Base-by-base conservation (phyloP, 805 yeast species). In the Pichia sporocuriosa region DNA sequence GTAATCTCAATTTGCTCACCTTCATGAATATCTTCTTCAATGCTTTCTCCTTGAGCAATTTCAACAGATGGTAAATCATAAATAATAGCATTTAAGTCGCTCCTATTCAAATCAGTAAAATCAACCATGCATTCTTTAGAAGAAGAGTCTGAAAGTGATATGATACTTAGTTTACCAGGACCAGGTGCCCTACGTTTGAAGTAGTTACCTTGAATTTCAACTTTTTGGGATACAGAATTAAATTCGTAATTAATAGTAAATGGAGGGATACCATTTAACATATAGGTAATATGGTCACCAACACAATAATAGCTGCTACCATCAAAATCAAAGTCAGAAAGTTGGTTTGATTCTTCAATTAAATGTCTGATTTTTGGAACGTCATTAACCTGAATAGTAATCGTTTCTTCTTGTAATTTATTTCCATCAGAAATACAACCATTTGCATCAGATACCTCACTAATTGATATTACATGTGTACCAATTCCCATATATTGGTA, bases 1-100 rank as follows among this genome's bases (percentile, higher is more conserved):
- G 73, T 73, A 36, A 93, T 78, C 57, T 88, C 96, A 1, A 94
- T 89, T 55, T 84, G 85, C 50, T 93, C 98, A 35, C 97, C 98
- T 57, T 87, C 95, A 54, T 88, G 95, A 32, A 93, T 84, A 59
- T 86, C 90, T 55, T 81, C 89, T 42, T 81, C 75, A 8, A 80
- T 65, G 15, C 75, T 66, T 43, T 77, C 81, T n/a, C 96, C 95
- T 53, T 81, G 84, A 20, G 81, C 75, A 13, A 90, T 79, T 45
- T 82, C 88, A 13, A 90, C 96, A 0, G 95, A 81, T 2, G 81
- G 81, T 13, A 76, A 56, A 29, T 73, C 75, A 47, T 72, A 67
- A 9, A 75, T 65, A 15, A 54, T 46, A 1, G 57, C 66, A 16
- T 39, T 47, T 35, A 62, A 42, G 36, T 62, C 67, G 12, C 52